Percentiles rank a stretch among this genome's conserved stretches.
These are phyloP conservation scores for Neurospora sp. DNA, from an alignment of 495 filamentous ascomycete genomes.

Conservation along the genomic window DNA sequence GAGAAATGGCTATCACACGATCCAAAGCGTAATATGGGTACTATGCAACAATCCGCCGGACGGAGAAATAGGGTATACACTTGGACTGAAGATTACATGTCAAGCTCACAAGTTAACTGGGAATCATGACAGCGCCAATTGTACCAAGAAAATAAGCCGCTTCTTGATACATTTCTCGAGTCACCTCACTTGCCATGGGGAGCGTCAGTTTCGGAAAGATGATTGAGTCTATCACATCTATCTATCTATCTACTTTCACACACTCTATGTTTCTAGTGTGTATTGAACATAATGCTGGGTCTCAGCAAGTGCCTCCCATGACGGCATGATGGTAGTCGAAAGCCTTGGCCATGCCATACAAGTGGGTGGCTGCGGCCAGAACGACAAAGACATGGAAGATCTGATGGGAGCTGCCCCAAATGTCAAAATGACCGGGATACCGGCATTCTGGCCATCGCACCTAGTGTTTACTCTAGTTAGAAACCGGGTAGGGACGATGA, in stretches of 20 bases:
- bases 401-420: slow-evolving; percentile 72
- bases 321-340: slow-evolving; percentile 39
- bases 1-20: not conserved
- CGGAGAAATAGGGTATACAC: not conserved
- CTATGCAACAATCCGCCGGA: not conserved
- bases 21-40: not conserved
- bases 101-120: not conserved
- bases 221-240: not conserved
- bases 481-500: not conserved
- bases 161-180: not conserved
- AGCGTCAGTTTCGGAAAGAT: not conserved
- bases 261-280: not conserved
- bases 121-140: not conserved
- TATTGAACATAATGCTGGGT: not conserved
- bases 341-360: slow-evolving; percentile 48
- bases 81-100: not conserved
- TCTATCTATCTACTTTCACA: not conserved
- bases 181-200: not conserved
- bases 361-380: slow-evolving; percentile 52
- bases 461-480: slow-evolving; percentile 9
- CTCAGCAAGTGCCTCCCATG: slow-evolving; percentile 24
- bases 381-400: slow-evolving; percentile 69
- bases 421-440: slow-evolving; percentile 57
- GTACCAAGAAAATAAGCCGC: not conserved
- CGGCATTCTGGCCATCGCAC: slow-evolving; percentile 52